These are phyloP conservation scores for Paulownia fortunei DNA, from an alignment of 257 asterid genomes.

Conservation along the genomic window DNA sequence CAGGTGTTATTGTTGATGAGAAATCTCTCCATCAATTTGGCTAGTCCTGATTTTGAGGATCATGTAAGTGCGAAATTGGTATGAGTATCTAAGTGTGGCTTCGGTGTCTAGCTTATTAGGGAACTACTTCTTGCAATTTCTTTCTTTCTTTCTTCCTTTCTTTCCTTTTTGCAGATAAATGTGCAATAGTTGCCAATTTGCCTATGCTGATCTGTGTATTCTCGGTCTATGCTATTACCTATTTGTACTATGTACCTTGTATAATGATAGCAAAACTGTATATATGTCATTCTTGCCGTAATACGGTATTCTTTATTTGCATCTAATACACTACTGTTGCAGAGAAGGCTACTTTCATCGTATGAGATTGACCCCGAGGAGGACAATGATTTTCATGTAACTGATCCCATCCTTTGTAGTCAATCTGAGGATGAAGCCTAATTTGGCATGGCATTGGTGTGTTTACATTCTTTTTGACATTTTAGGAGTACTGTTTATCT, in stretches of 20 bases:
- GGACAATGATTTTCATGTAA: constrained; percentile 37
- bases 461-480: not conserved
- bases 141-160: not conserved
- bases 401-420: constrained; percentile 43
- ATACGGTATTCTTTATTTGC: not conserved
- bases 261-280: not conserved
- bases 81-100: constrained; percentile 7
- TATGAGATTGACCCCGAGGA: constrained; percentile 54
- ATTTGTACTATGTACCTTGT: not conserved
- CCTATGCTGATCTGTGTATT: constrained; percentile 7
- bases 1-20: constrained; percentile 91
- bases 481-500: constrained; percentile 9
- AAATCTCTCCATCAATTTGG: constrained; percentile 85
- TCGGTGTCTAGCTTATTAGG: constrained; percentile 2
- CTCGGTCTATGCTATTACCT: not conserved
- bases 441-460: constrained; percentile 28
- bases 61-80: constrained; percentile 64
- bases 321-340: constrained; percentile 30
- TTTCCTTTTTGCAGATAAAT: not conserved
- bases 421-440: constrained; percentile 45
- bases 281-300: not conserved
- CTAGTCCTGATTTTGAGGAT: constrained; percentile 85
- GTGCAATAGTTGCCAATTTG: not conserved
- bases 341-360: constrained; percentile 67
- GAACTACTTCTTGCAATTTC: not conserved